phyloP scores from a whole-genome alignment of 352 stramenopile genomes.

The Phytophthora quininea region DNA sequence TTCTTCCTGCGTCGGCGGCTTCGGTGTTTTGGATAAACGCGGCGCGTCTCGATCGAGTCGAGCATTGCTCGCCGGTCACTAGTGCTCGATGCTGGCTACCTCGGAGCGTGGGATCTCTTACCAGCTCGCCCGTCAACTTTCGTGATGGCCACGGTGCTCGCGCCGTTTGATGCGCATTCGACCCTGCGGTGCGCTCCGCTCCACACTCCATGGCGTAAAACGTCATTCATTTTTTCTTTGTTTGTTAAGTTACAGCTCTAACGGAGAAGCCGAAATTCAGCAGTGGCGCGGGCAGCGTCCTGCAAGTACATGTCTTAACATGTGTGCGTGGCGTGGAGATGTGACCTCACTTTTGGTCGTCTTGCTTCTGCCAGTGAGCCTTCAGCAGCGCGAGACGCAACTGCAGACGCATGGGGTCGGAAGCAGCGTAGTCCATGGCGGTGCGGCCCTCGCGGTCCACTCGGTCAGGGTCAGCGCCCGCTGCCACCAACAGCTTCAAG shows the following conservation, averaged over 20 bases:
- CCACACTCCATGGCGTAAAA: slow-evolving; percentile 5
- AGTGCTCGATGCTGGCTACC: too few relatives aligned
- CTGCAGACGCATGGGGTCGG: slow-evolving; percentile 52
- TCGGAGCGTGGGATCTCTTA: too few relatives aligned
- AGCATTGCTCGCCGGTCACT: too few relatives aligned
- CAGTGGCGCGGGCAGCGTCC: slow-evolving; percentile 1
- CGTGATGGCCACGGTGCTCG: too few relatives aligned
- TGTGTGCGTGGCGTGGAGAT: slow-evolving; percentile 8
- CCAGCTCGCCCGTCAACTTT: too few relatives aligned
- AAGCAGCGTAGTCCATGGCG: slow-evolving; percentile 51
- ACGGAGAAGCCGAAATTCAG: slow-evolving; percentile 10
- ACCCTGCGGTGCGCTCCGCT: slow-evolving; percentile 1
- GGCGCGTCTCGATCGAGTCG: too few relatives aligned
- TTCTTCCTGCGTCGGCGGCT: too few relatives aligned
- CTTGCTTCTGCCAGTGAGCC: slow-evolving; percentile 56
- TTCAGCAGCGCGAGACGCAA: slow-evolving; percentile 59
- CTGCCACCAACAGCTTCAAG: slow-evolving; percentile 41
- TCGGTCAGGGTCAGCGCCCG: slow-evolving; percentile 45
- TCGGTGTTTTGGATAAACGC: too few relatives aligned
- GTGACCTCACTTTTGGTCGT: slow-evolving; percentile 9
- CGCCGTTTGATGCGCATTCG: too few relatives aligned
- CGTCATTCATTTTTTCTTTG: background rate
- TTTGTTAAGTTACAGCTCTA: slow-evolving; percentile 34
- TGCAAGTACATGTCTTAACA: slow-evolving; percentile 37
- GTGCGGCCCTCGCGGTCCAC: slow-evolving; percentile 41